Evolutionary conservation across 257 asterid species (phyloP).

Genomic region (Solanum chmielewskii): DNA sequence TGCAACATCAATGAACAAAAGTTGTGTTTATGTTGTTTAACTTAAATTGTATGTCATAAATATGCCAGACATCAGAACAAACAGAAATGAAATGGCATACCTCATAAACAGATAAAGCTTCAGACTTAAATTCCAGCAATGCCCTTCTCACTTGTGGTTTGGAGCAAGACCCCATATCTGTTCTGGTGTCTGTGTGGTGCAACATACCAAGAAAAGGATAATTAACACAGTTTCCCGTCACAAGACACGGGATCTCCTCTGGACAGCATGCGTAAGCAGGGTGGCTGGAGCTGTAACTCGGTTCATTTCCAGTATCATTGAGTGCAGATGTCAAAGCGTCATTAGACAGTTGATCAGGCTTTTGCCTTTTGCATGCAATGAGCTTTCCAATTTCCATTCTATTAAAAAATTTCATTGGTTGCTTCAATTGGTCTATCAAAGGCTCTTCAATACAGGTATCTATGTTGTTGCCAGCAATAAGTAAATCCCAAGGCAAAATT

Average conservation of each 20-base stretch:
- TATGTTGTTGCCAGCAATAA: constrained; percentile 33
- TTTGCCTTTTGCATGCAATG: constrained; percentile 36
- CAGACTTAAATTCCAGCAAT: constrained; percentile 54
- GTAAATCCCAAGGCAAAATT: constrained; percentile 75
- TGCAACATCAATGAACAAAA: constrained; percentile 21
- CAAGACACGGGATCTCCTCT: constrained; percentile 37
- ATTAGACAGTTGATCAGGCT: constrained; percentile 16
- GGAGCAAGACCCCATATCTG: constrained; percentile 23
- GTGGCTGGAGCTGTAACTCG: constrained; percentile 5
- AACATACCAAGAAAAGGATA: constrained; percentile 30
- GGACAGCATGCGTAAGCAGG: constrained; percentile 4
- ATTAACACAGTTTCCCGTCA: constrained; percentile 23
- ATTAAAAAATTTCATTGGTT: constrained; percentile 6
- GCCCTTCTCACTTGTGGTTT: constrained; percentile 29
- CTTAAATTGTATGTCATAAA: neutral
- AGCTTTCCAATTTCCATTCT: constrained; percentile 2
- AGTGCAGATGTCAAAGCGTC: constrained; percentile 7
- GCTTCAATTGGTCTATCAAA: constrained; percentile 16
- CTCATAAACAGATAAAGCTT: constrained; percentile 42
- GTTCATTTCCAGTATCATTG: constrained; percentile 15
- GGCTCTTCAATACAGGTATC: constrained; percentile 8
- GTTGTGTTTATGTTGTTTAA: neutral
- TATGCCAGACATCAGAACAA: neutral
- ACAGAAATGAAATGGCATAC: constrained; percentile 21
- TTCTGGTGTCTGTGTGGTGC: constrained; percentile 20